phyloP scores from a whole-genome alignment of 331 rosid species.

The Rhamnella rubrinervis region DNA sequence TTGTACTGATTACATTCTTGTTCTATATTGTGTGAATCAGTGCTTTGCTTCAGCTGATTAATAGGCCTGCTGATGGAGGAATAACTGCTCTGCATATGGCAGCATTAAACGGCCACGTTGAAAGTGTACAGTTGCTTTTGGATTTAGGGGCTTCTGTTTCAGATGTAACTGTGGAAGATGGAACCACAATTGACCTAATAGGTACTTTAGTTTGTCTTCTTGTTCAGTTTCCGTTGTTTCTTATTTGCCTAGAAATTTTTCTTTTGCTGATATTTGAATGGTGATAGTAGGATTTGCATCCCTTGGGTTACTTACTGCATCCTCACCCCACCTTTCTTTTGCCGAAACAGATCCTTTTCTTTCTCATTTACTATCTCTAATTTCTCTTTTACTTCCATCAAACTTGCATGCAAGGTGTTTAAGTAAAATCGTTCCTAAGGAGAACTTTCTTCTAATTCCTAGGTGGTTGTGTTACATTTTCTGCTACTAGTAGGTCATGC shows the following conservation, averaged over 20 bases:
- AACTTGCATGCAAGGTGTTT: too few species aligned
- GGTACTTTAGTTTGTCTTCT: conserved; percentile 40
- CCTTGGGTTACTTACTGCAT: too few species aligned
- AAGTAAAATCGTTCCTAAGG: too few species aligned
- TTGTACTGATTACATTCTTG: conserved; percentile 24
- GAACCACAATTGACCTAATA: conserved; percentile 82
- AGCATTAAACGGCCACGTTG: conserved; percentile 86
- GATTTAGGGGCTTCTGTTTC: conserved; percentile 89
- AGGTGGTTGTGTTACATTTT: too few species aligned
- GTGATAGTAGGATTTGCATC: not conserved
- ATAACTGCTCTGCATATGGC: conserved; percentile 98
- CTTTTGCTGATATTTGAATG: conserved; percentile 11
- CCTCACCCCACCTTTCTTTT: too few species aligned
- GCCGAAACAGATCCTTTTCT: too few species aligned
- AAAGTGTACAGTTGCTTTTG: conserved; percentile 75
- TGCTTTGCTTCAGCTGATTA: conserved; percentile 58
- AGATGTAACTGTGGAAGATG: conserved; percentile 77
- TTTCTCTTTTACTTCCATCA: too few species aligned
- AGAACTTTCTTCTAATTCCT: too few species aligned
- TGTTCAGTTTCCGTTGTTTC: conserved; percentile 3
- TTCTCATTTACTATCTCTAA: too few species aligned
- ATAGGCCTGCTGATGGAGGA: conserved; percentile 90
- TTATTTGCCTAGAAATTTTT: conserved; percentile 8
- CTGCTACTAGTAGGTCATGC: too few species aligned
- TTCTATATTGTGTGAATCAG: conserved; percentile 39